These are phyloP conservation scores for Tuber magnatum DNA, from an alignment of 495 filamentous ascomycete genomes.

Conservation along the genomic window DNA sequence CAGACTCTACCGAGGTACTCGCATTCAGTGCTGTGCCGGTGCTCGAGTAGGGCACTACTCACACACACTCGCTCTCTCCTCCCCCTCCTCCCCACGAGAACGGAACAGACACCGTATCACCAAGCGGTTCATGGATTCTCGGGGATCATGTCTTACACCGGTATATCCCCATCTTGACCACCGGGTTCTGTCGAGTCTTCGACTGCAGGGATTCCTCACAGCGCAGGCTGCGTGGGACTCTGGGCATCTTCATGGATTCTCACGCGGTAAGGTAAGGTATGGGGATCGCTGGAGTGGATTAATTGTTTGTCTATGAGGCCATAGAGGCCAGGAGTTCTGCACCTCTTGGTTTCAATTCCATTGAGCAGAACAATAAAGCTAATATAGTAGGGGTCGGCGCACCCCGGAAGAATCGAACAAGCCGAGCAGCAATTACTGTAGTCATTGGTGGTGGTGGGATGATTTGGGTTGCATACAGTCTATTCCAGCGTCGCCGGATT, in stretches of 20 bases:
- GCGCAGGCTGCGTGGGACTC: background rate
- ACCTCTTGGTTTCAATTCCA: background rate
- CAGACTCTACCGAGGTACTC: background rate
- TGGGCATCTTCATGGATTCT: background rate
- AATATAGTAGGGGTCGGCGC: background rate
- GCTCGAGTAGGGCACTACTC: constrained; percentile 56
- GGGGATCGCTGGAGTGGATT: background rate
- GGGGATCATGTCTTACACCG: constrained; percentile 47
- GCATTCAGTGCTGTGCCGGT: background rate
- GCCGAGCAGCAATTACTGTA: background rate
- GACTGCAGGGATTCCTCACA: background rate
- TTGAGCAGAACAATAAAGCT: background rate
- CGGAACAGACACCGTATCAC: constrained; percentile 62
- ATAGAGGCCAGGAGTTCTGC: background rate
- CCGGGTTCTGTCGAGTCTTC: background rate
- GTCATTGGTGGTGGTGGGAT: background rate
- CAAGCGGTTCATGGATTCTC: constrained; percentile 64
- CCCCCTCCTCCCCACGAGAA: constrained; percentile 77
- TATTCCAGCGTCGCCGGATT: too few species aligned
- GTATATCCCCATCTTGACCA: background rate
- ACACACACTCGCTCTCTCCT: constrained; percentile 60
- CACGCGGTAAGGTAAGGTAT: background rate
- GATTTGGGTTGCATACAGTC: background rate
- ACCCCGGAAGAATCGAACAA: background rate
- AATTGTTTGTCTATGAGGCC: background rate